Evolutionary conservation across 768 basidiomycete species (phyloP).

Genomic region (Dioszegia hungarica): DNA sequence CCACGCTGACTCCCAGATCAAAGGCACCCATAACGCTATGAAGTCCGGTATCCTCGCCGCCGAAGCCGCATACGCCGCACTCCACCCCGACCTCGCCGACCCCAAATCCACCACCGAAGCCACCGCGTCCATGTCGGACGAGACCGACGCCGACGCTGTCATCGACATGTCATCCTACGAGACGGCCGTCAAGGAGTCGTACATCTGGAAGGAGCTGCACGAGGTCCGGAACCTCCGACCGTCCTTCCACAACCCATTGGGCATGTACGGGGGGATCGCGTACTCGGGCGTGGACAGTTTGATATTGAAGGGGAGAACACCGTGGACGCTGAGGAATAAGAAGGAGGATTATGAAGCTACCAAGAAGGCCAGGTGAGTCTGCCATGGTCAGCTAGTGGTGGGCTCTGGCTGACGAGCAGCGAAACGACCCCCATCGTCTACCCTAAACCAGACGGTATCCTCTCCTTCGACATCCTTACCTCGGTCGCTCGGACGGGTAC

Average conservation of each 20-base stretch:
- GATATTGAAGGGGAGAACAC: slow-evolving; percentile 74
- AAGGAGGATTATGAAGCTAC: slow-evolving; percentile 65
- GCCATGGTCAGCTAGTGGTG: too few species aligned
- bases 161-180: slow-evolving; percentile 72
- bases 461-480: slow-evolving; percentile 90
- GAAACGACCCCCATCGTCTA: slow-evolving; percentile 73
- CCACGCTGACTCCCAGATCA: slow-evolving; percentile 57
- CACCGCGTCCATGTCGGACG: slow-evolving; percentile 20
- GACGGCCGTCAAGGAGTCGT: slow-evolving; percentile 63
- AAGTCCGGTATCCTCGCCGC: slow-evolving; percentile 97
- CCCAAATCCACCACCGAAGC: not conserved
- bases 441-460: slow-evolving; percentile 76
- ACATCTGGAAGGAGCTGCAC: slow-evolving; percentile 78
- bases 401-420: slow-evolving; percentile 43
- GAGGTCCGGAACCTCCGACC: slow-evolving; percentile 90
- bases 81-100: slow-evolving; percentile 52
- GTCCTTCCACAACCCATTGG: slow-evolving; percentile 70
- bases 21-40: slow-evolving; percentile 98
- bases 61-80: slow-evolving; percentile 69
- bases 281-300: slow-evolving; percentile 87
- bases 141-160: slow-evolving; percentile 5
- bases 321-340: slow-evolving; percentile 83
- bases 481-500: slow-evolving; percentile 85
- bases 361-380: slow-evolving; percentile 56
- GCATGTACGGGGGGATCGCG: slow-evolving; percentile 76